A percentile compares a stretch with the other conserved stretches of the same genome.
phyloP scores from a whole-genome alignment of 2,329 filamentous ascomycete genomes.

The Aspergillaceae sp. region DNA sequence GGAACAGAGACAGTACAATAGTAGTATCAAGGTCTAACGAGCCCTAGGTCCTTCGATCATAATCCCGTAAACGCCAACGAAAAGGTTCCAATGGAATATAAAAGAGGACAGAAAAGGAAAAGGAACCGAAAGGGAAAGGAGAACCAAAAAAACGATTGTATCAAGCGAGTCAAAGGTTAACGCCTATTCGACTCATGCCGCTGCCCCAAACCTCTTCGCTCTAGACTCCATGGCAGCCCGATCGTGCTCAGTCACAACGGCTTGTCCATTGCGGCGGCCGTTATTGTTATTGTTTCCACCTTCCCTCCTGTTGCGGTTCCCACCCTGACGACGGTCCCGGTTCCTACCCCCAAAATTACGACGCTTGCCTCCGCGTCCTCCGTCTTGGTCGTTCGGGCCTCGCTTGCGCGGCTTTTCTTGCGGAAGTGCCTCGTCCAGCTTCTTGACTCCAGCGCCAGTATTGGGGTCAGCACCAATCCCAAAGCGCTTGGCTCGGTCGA shows the following conservation, averaged over 20 bases:
- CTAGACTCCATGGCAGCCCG: slow-evolving; percentile 37
- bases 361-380: slow-evolving; percentile 35
- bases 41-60: slow-evolving; percentile 1
- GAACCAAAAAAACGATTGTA: slow-evolving; percentile 2
- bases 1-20: background rate
- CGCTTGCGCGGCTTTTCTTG: slow-evolving; percentile 35
- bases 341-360: slow-evolving; percentile 28
- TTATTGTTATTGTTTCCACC: slow-evolving; percentile 11
- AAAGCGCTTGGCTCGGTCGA: slow-evolving; percentile 42
- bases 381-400: slow-evolving; percentile 29
- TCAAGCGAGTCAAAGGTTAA: slow-evolving; percentile 1
- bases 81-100: slow-evolving; percentile 8
- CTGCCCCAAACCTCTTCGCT: slow-evolving; percentile 39
- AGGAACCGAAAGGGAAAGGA: slow-evolving; percentile 2
- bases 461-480: slow-evolving; percentile 22
- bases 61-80: slow-evolving; percentile 17
- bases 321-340: slow-evolving; percentile 13
- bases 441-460: slow-evolving; percentile 25
- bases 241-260: slow-evolving; percentile 34
- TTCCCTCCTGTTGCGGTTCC: slow-evolving; percentile 16
- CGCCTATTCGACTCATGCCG: slow-evolving; percentile 13
- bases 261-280: slow-evolving; percentile 5
- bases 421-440: slow-evolving; percentile 39
- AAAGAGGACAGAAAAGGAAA: slow-evolving; percentile 5
- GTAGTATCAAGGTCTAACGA: background rate